phyloP scores from a whole-genome alignment of 345 rosid species.

The Luvunga scandens region DNA sequence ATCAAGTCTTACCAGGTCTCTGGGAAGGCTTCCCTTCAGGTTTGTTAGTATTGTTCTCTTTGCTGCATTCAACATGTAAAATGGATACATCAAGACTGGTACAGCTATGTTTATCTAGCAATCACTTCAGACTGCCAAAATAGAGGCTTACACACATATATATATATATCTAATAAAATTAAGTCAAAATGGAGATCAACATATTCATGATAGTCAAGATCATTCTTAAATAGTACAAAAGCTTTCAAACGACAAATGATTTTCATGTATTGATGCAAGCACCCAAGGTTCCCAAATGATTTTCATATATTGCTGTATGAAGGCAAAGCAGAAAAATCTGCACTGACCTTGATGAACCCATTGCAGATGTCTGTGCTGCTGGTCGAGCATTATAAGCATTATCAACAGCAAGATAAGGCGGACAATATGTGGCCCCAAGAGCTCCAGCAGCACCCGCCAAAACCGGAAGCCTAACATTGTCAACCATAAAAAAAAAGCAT shows the following conservation, averaged over 20 bases:
- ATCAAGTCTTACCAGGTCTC: conserved; percentile 47
- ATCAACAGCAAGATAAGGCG: conserved; percentile 72
- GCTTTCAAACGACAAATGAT: not conserved
- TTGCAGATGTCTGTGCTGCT: conserved; percentile 51
- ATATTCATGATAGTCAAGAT: not conserved
- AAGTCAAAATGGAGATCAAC: not conserved
- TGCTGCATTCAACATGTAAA: conserved; percentile 40
- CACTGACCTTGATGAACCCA: conserved; percentile 57
- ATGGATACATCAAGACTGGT: not conserved
- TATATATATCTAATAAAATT: not conserved
- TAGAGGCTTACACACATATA: not conserved
- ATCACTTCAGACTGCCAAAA: not conserved
- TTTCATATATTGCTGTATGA: no score
- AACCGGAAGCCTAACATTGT: conserved; percentile 75
- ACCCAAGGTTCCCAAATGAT: not conserved
- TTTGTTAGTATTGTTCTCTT: conserved; percentile 44
- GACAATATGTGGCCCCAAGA: conserved; percentile 68
- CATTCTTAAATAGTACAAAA: not conserved
- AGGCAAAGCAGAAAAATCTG: not conserved
- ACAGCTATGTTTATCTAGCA: not conserved
- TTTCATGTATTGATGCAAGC: not conserved
- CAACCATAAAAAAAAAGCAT: not conserved
- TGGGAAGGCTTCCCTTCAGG: conserved; percentile 51
- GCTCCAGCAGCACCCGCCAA: conserved; percentile 80
- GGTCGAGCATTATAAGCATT: conserved; percentile 66